Percentiles rank a stretch among this genome's conserved stretches.
These are phyloP conservation scores for Tricholoma terreum DNA, from an alignment of 768 basidiomycete species.

Conservation along the genomic window DNA sequence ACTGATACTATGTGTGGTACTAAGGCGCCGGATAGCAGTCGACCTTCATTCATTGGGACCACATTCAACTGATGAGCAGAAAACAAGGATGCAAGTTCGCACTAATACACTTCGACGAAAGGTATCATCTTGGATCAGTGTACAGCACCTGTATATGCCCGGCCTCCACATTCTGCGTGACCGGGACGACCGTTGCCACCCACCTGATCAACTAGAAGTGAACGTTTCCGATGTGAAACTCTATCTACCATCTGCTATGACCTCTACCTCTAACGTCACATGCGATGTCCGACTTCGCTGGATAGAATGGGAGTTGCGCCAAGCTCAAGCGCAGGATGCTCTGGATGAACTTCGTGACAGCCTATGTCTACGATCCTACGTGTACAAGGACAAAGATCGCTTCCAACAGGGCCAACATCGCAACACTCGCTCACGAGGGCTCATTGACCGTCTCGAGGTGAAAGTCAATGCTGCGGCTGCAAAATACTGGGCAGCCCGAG, in stretches of 20 bases:
- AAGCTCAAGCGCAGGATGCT: constrained; percentile 2
- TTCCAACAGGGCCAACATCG: neutral
- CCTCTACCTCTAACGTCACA: neutral
- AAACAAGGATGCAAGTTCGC: too few relatives aligned
- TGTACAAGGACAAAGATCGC: constrained; percentile 11
- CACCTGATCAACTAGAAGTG: neutral
- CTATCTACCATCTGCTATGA: constrained; percentile 1
- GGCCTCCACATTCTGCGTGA: neutral
- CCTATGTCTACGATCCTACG: constrained; percentile 1
- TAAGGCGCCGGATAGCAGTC: too few relatives aligned
- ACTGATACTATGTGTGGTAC: too few relatives aligned
- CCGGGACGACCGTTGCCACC: neutral
- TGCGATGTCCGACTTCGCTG: neutral
- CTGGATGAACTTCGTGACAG: constrained; percentile 1
- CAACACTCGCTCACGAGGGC: neutral
- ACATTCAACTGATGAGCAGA: too few relatives aligned
- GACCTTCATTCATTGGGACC: too few relatives aligned
- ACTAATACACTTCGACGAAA: neutral
- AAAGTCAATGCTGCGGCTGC: neutral
- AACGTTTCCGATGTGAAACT: neutral
- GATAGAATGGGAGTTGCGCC: neutral
- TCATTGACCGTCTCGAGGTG: neutral
- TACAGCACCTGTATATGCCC: neutral
- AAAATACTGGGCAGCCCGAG: constrained; percentile 2
- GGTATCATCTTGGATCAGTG: neutral